These are phyloP conservation scores for Maudiozyma turicensis DNA, from an alignment of 805 yeast genomes.

Conservation along the genomic window DNA sequence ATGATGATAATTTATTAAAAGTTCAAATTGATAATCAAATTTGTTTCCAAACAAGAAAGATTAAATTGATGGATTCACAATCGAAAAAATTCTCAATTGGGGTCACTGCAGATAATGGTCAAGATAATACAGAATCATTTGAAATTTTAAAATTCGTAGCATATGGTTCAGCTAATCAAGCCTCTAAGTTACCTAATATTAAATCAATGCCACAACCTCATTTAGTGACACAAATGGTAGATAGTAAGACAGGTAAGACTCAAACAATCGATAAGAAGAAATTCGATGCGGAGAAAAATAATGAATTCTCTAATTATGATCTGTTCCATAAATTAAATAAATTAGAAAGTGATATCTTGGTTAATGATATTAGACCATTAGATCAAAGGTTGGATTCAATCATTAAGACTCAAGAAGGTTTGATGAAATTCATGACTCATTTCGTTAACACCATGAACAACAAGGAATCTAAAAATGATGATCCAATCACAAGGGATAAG, in stretches of 20 bases:
- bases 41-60: conserved; percentile 54
- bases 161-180: conserved; percentile 43
- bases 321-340: conserved; percentile 24
- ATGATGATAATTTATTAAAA: conserved; percentile 37
- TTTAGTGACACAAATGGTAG: conserved; percentile 34
- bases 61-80: conserved; percentile 27
- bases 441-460: conserved; percentile 3
- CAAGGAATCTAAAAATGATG: not conserved
- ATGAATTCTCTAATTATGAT: conserved; percentile 17
- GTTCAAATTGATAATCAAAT: conserved; percentile 65
- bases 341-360: conserved; percentile 28
- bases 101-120: conserved; percentile 39
- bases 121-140: conserved; percentile 43
- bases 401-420: conserved; percentile 16
- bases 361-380: conserved; percentile 25
- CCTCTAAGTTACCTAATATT: conserved; percentile 50
- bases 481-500: conserved; percentile 2
- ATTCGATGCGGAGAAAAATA: conserved; percentile 13
- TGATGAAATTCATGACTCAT: conserved; percentile 16
- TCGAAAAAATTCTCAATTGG: conserved; percentile 36
- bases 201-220: conserved; percentile 36
- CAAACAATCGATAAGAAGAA: conserved; percentile 21
- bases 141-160: conserved; percentile 53
- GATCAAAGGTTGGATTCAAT: conserved; percentile 18
- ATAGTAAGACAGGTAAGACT: conserved; percentile 27